Evolutionary conservation across 2,329 filamentous ascomycete species (phyloP).

Genomic region (Capronia coronata): DNA sequence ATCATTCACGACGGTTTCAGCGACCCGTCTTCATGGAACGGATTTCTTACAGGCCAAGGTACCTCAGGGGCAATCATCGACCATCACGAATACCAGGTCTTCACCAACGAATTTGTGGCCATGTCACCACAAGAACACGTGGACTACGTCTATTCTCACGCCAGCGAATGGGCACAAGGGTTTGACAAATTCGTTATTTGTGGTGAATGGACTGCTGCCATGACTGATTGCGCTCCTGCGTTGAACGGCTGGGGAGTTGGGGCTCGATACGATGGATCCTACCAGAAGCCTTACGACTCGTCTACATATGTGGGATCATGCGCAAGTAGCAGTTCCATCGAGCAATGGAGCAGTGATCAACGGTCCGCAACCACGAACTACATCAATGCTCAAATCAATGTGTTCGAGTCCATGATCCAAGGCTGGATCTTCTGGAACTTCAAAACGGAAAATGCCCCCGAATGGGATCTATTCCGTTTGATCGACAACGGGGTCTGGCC

Average conservation of each 20-base stretch:
- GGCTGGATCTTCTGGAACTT: slow-evolving; percentile 49
- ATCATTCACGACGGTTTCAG: slow-evolving; percentile 48
- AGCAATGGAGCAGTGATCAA: slow-evolving; percentile 41
- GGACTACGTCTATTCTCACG: slow-evolving; percentile 51
- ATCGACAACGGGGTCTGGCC: slow-evolving; percentile 40
- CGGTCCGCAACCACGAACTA: slow-evolving; percentile 38
- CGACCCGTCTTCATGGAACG: slow-evolving; percentile 53
- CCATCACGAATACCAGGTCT: slow-evolving; percentile 64
- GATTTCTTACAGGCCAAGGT: slow-evolving; percentile 47
- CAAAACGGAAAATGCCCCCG: slow-evolving; percentile 45
- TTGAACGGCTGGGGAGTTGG: slow-evolving; percentile 54
- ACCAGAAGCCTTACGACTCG: slow-evolving; percentile 38
- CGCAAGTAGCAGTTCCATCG: slow-evolving; percentile 44
- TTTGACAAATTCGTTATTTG: slow-evolving; percentile 62
- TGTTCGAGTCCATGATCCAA: slow-evolving; percentile 36
- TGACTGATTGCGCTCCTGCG: slow-evolving; percentile 54
- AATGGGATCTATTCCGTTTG: slow-evolving; percentile 44
- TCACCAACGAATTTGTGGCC: slow-evolving; percentile 47
- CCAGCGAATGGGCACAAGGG: slow-evolving; percentile 41
- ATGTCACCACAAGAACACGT: slow-evolving; percentile 50
- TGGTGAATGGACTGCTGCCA: slow-evolving; percentile 62
- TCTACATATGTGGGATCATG: slow-evolving; percentile 51
- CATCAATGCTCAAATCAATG: slow-evolving; percentile 43
- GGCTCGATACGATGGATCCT: slow-evolving; percentile 46
- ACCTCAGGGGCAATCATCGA: slow-evolving; percentile 54